Base-by-base conservation (phyloP, 2,329 filamentous ascomycete species). In the Cercospora canescens region DNA sequence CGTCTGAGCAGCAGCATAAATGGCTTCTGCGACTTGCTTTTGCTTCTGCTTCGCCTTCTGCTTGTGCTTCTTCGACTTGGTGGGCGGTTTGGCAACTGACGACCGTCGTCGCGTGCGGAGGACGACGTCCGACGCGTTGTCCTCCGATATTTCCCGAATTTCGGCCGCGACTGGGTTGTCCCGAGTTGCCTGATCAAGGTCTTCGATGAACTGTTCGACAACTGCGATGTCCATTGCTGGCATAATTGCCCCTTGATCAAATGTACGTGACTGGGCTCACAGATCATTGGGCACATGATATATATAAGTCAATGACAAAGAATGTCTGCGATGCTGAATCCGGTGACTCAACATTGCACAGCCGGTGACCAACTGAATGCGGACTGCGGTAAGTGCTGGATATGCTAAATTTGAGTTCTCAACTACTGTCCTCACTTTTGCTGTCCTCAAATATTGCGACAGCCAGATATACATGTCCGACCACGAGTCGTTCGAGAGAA, bases 91-190 rank as follows among this genome's bases (percentile, higher is more conserved):
- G 12, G 58, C 61, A 28, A 65, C 58, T 11, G 62, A 67, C 12
- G 65, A 67, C 37, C 65, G 52, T 18, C 65, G 65, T 41, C 60
- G 45, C 48, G 56, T 60, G 58, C 59, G 63, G 30, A 56, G 52
- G 52, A 56, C 52, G 18, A 35, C 21, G 52, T 56, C 52, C 28
- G 52, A 56, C 28, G 18, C 32, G 45, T 50, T 50, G 4, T 50
- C 12, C 6, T 14, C 45, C 45, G 45, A 28, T 28, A 5, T 50
- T 18, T 18, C 28, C 52, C 52, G 52, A 56, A n/a, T 56, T 56
- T 56, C 52, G 52, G 18, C 52, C 52, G 52, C n/a, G 28, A 21
- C 52, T 35, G 7, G n/a, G 41, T 48, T 16, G 8, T 56, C n/a
- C n/a, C n/a, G n/a, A n/a, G n/a, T n/a, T n/a, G n/a, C n/a, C 28